Conservation (phyloP, 2,329 filamentous ascomycete species). For the Zymoseptoria pseudotritici region DNA sequence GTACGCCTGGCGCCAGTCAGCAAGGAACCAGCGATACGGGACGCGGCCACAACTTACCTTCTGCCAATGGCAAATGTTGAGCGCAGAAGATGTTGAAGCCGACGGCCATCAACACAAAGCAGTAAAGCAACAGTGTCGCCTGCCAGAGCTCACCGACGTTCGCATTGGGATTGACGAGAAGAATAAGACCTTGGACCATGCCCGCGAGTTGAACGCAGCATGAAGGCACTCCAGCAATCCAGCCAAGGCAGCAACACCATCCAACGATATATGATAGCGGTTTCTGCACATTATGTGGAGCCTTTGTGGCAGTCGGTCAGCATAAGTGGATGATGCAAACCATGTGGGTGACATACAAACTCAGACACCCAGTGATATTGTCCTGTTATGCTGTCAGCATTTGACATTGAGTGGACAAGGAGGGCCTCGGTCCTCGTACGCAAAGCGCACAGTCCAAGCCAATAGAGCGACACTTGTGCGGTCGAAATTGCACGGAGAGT, state of each 20-base stretch:
- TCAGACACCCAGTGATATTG: conserved; percentile 24
- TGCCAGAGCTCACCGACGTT: conserved; percentile 23
- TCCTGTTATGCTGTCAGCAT: neutral
- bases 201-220: conserved; percentile 25
- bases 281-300: conserved; percentile 33
- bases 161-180: conserved; percentile 23
- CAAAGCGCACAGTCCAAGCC: no score
- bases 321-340: conserved; percentile 10
- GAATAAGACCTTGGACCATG: conserved; percentile 26
- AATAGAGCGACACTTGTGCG: no score
- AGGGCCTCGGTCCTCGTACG: no score
- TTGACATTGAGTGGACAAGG: neutral
- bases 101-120: conserved; percentile 25
- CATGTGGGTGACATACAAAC: neutral
- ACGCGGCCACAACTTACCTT: conserved; percentile 27
- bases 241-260: conserved; percentile 33
- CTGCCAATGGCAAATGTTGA: conserved; percentile 30
- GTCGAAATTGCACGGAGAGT: no score
- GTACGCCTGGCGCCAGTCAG: conserved; percentile 27
- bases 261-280: conserved; percentile 41
- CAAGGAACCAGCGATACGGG: neutral
- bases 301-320: conserved; percentile 12
- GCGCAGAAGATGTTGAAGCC: conserved; percentile 32
- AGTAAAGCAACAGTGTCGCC: conserved; percentile 25
- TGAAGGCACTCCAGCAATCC: conserved; percentile 27